These are phyloP conservation scores for Linnemannia hyalina DNA, from an alignment of 192 early-diverging fungal species.

Conservation along the genomic window DNA sequence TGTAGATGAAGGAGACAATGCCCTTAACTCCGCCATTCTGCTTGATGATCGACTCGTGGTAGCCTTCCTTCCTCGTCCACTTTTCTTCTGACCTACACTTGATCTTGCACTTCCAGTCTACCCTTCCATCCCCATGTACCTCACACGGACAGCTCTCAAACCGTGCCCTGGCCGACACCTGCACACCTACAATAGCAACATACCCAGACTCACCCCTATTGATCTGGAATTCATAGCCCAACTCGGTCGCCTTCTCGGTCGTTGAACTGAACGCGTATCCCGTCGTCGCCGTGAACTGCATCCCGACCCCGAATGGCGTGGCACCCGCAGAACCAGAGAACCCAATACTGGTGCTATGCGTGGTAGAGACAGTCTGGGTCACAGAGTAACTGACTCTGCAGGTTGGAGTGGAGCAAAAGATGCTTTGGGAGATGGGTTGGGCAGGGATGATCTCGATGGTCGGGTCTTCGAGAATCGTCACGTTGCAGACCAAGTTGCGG, in stretches of 20 bases:
- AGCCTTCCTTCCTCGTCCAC: too few species aligned
- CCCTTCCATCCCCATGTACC: too few species aligned
- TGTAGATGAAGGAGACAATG: too few species aligned
- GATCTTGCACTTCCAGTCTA: too few species aligned
- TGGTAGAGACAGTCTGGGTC: not conserved
- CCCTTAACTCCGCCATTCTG: too few species aligned
- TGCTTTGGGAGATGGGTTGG: not conserved
- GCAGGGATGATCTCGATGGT: conserved; percentile 6
- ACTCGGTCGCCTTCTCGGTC: not conserved
- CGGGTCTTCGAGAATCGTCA: not conserved
- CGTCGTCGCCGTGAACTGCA: not conserved
- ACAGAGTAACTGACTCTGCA: not conserved
- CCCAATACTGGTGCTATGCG: not conserved
- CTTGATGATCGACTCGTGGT: too few species aligned
- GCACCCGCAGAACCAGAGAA: not conserved
- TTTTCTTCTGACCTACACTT: too few species aligned
- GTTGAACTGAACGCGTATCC: conserved; percentile 9
- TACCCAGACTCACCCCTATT: not conserved
- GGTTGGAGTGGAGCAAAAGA: not conserved
- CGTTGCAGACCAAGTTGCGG: not conserved
- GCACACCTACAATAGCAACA: not conserved
- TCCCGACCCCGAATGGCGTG: conserved; percentile 5
- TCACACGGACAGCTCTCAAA: not conserved
- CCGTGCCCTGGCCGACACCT: conserved; percentile 4
- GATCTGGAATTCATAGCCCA: conserved; percentile 6